Percentiles rank a stretch among this genome's conserved stretches.
These are phyloP conservation scores for Aphanomyces astaci DNA, from an alignment of 352 stramenopile species.

Conservation along the genomic window DNA sequence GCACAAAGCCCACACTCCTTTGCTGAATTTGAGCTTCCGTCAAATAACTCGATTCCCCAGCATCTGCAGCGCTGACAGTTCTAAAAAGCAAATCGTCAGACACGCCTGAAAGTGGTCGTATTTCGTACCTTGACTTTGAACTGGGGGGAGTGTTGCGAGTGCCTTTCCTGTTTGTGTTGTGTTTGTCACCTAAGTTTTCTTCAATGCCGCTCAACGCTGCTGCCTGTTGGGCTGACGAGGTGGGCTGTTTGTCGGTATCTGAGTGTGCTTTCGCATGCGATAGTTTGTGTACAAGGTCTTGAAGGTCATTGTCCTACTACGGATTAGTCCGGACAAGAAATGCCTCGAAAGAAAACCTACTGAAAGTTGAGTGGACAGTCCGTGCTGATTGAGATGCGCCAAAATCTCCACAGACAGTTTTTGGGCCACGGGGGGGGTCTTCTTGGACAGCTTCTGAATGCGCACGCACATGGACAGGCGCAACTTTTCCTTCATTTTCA, in stretches of 20 bases:
- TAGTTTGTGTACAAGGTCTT: neutral
- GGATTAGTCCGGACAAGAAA: no score
- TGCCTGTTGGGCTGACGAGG: neutral
- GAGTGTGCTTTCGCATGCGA: neutral
- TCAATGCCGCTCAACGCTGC: neutral
- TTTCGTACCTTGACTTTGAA: neutral
- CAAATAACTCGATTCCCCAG: no score
- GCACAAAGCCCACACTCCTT: slow-evolving; percentile 48
- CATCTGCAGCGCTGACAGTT: no score
- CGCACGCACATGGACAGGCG: slow-evolving; percentile 57
- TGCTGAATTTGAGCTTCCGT: slow-evolving; percentile 66
- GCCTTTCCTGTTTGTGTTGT: neutral
- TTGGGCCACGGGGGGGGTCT: slow-evolving; percentile 52
- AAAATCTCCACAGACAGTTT: slow-evolving; percentile 52
- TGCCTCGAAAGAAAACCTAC: neutral
- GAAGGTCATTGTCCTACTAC: neutral
- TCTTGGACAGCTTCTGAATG: slow-evolving; percentile 62
- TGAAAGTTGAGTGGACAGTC: slow-evolving; percentile 25
- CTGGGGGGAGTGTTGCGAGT: neutral
- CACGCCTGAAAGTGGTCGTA: no score
- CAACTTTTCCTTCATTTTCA: slow-evolving; percentile 71
- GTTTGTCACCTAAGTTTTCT: neutral
- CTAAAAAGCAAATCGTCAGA: no score
- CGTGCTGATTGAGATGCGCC: slow-evolving; percentile 40
- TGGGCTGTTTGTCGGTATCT: neutral